Conservation (phyloP, 2,329 filamentous ascomycete genomes). For the Endoconidiophora laricicola region DNA sequence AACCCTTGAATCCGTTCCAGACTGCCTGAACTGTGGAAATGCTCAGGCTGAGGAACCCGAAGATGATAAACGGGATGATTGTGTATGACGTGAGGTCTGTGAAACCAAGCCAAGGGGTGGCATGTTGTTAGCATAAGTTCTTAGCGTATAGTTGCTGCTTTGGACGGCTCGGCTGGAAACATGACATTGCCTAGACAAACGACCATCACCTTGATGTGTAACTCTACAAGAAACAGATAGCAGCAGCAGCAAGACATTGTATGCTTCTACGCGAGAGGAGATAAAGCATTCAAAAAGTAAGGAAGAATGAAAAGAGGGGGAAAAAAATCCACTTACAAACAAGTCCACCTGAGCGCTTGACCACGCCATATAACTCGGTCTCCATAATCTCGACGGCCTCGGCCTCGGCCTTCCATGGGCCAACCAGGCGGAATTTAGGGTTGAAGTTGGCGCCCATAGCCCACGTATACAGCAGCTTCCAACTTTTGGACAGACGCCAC, state of each 20-base stretch:
- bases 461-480: slow-evolving; percentile 24
- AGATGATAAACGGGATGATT: slow-evolving; percentile 21
- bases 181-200: no score
- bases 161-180: no score
- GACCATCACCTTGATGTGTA: no score
- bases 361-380: slow-evolving; percentile 25
- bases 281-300: not conserved
- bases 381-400: slow-evolving; percentile 24
- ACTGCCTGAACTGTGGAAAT: slow-evolving; percentile 18
- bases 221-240: not conserved
- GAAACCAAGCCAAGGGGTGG: not conserved
- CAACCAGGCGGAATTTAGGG: slow-evolving; percentile 29
- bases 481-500: slow-evolving; percentile 17
- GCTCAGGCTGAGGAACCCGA: slow-evolving; percentile 22
- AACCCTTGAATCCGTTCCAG: not conserved
- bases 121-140: no score
- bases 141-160: no score
- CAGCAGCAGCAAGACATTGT: not conserved
- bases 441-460: slow-evolving; percentile 33
- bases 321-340: slow-evolving; percentile 20
- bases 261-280: not conserved
- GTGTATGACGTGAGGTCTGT: slow-evolving; percentile 23
- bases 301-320: not conserved
- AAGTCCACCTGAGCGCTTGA: slow-evolving; percentile 21
- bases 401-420: slow-evolving; percentile 26